These are phyloP conservation scores for Dalbergia cochinchinensis DNA, from an alignment of 306 rosid genomes.

Conservation along the genomic window DNA sequence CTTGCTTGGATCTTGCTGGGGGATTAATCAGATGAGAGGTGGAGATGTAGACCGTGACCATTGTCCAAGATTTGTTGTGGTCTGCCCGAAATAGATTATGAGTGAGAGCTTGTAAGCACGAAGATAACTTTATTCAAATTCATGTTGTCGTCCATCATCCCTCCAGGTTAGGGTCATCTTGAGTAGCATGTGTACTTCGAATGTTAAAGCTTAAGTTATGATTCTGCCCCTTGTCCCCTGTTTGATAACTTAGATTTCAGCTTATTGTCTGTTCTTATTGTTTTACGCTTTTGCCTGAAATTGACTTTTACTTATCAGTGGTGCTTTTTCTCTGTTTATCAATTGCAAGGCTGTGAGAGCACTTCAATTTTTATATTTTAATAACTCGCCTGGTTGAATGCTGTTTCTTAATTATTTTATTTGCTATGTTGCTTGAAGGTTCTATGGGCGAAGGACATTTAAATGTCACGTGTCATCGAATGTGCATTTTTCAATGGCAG, in stretches of 20 bases:
- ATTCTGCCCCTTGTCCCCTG: not conserved
- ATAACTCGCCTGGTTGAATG: not conserved
- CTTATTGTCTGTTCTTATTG: not conserved
- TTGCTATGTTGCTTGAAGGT: not conserved
- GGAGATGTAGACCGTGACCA: too few relatives aligned
- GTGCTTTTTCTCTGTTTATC: not conserved
- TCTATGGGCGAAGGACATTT: not conserved
- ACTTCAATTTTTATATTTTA: conserved; percentile 1
- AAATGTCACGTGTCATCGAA: conserved; percentile 17
- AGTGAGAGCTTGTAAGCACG: not conserved
- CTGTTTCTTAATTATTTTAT: not conserved
- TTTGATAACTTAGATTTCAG: not conserved
- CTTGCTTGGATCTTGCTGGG: too few relatives aligned
- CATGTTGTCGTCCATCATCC: not conserved
- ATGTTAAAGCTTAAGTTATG: not conserved
- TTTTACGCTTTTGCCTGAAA: not conserved
- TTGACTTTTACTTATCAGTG: conserved; percentile 1
- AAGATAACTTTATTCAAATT: not conserved
- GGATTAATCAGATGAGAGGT: too few relatives aligned
- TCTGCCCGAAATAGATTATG: too few relatives aligned
- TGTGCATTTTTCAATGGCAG: conserved; percentile 58
- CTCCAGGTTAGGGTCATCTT: too few relatives aligned
- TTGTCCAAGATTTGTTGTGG: too few relatives aligned
- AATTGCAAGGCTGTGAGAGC: conserved; percentile 63
- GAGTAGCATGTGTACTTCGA: not conserved